Percentiles rank a stretch among this genome's conserved stretches.
Evolutionary conservation across 305 asterid species (phyloP).

Genomic region (Fraxinus dipetala): DNA sequence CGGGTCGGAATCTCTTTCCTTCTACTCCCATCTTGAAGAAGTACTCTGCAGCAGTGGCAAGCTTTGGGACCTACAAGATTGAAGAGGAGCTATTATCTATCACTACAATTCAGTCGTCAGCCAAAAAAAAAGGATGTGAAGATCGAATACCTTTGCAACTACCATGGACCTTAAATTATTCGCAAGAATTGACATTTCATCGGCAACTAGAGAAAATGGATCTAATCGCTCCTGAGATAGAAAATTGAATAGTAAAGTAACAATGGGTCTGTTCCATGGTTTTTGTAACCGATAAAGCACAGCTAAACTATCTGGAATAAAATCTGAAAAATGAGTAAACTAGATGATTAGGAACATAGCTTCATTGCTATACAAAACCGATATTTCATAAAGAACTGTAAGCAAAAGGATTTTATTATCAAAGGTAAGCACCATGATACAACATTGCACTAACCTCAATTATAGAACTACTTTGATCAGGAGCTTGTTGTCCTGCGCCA

Average conservation of each 20-base stretch:
- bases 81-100: constrained; percentile 11
- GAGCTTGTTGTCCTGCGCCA: constrained; percentile 53
- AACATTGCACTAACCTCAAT: constrained; percentile 48
- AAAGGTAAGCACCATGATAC: constrained; percentile 12
- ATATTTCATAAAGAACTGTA: background rate
- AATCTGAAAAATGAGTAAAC: background rate
- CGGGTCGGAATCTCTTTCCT: constrained; percentile 93
- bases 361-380: background rate
- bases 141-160: constrained; percentile 73
- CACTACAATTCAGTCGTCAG: constrained; percentile 10
- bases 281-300: background rate
- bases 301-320: constrained; percentile 9
- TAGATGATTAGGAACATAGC: background rate
- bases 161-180: constrained; percentile 92
- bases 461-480: constrained; percentile 41
- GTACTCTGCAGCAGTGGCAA: constrained; percentile 93
- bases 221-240: constrained; percentile 67
- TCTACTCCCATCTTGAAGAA: constrained; percentile 87
- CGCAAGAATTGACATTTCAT: constrained; percentile 75
- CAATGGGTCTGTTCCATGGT: background rate
- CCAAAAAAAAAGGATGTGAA: constrained; percentile 12
- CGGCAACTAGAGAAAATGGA: constrained; percentile 95
- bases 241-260: constrained; percentile 9
- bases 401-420: background rate
- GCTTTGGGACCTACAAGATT: constrained; percentile 79